Evolutionary conservation across 768 basidiomycete species (phyloP).

Genomic region (Pholiota microspora): DNA sequence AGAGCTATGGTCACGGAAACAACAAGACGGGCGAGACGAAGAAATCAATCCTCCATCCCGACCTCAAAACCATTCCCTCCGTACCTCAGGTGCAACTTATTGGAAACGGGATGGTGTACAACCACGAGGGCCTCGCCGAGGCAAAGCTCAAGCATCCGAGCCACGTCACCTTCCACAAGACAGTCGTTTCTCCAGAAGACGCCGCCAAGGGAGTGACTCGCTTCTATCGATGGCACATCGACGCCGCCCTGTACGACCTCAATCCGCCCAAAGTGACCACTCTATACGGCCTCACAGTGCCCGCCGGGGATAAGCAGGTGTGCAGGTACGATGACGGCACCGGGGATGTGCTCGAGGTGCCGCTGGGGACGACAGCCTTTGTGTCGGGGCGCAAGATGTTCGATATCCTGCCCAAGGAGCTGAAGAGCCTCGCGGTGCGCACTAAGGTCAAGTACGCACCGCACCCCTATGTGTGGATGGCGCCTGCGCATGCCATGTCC

Average conservation of each 20-base stretch:
- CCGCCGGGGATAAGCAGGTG: slow-evolving; percentile 59
- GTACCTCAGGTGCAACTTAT: slow-evolving; percentile 91
- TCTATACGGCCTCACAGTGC: slow-evolving; percentile 75
- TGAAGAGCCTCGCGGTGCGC: slow-evolving; percentile 81
- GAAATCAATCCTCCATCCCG: slow-evolving; percentile 84
- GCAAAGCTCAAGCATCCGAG: slow-evolving; percentile 83
- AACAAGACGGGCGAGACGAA: slow-evolving; percentile 75
- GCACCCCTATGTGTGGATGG: slow-evolving; percentile 92
- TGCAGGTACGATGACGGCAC: slow-evolving; percentile 85
- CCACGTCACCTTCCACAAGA: slow-evolving; percentile 88
- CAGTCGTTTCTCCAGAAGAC: slow-evolving; percentile 67
- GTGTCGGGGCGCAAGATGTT: slow-evolving; percentile 84
- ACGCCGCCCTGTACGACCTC: slow-evolving; percentile 78
- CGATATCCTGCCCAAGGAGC: slow-evolving; percentile 63
- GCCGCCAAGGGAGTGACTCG: slow-evolving; percentile 77
- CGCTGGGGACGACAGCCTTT: slow-evolving; percentile 86
- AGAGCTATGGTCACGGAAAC: slow-evolving; percentile 83
- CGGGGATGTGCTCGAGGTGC: slow-evolving; percentile 77
- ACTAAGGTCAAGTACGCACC: slow-evolving; percentile 76
- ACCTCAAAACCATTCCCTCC: slow-evolving; percentile 87
- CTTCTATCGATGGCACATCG: slow-evolving; percentile 93
- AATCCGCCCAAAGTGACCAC: slow-evolving; percentile 84
- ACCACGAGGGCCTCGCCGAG: slow-evolving; percentile 78
- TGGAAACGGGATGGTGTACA: slow-evolving; percentile 78
- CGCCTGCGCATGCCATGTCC: slow-evolving; percentile 64